Conservation (phyloP, 2,329 filamentous ascomycete genomes). For the Paecilomyces sp. region DNA sequence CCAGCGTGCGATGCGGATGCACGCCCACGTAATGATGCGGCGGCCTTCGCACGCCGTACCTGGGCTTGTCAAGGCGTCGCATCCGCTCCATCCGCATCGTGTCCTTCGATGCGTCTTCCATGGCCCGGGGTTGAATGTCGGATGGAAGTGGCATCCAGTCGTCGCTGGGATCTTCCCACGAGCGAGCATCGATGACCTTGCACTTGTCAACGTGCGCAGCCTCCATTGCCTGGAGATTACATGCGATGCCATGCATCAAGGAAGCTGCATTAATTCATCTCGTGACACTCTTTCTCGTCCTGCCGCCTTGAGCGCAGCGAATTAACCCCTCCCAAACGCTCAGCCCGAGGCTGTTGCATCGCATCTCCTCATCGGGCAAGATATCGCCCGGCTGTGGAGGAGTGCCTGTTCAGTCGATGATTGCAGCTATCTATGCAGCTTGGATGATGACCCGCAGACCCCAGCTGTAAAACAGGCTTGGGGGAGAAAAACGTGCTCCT, state of each 20-base stretch:
- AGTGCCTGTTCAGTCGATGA: background rate
- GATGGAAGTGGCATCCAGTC: background rate
- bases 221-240: background rate
- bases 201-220: background rate
- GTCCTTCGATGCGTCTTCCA: background rate
- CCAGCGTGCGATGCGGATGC: background rate
- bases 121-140: background rate
- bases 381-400: background rate
- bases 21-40: background rate
- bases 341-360: background rate
- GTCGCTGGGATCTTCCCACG: background rate
- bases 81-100: background rate
- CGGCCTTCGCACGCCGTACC: background rate
- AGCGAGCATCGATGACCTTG: background rate
- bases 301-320: background rate
- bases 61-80: background rate
- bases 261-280: background rate
- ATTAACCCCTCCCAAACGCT: background rate
- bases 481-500: background rate
- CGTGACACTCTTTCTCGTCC: background rate
- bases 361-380: background rate
- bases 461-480: background rate
- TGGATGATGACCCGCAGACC: background rate
- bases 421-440: background rate
- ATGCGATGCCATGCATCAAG: background rate